Evolutionary conservation across 1,284 basidiomycete species (phyloP).

Genomic region (Melampsora americana): DNA sequence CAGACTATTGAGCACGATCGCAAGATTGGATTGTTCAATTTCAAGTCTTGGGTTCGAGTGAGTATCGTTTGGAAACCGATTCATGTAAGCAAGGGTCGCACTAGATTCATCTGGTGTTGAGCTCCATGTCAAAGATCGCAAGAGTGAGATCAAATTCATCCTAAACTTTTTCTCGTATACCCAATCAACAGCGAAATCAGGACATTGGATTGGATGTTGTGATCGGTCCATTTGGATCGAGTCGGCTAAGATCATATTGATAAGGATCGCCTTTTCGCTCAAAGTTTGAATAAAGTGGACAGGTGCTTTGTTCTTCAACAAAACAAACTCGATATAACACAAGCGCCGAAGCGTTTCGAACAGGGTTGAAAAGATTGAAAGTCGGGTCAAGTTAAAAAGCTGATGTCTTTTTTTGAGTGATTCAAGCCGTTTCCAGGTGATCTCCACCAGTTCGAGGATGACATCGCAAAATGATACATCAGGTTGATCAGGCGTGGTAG

Average conservation of each 20-base stretch:
- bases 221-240: background rate
- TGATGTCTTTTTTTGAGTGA: slow-evolving; percentile 3
- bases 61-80: background rate
- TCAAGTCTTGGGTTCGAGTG: background rate
- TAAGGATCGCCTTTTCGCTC: background rate
- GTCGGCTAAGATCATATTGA: slow-evolving; percentile 3
- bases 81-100: background rate
- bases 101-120: background rate
- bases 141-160: background rate
- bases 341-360: background rate
- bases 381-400: background rate
- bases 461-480: background rate
- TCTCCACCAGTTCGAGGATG: background rate
- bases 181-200: slow-evolving; percentile 1
- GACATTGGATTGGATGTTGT: background rate
- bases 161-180: slow-evolving; percentile 1
- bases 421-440: background rate
- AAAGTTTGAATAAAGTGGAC: background rate
- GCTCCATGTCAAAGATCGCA: background rate
- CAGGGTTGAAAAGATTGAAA: background rate
- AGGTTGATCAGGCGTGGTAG: background rate
- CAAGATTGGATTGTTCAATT: background rate
- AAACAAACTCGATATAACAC: background rate
- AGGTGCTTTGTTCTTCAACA: background rate
- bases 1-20: background rate